phyloP scores from a whole-genome alignment of 768 basidiomycete species.

The Kwoniella newhampshirensis region DNA sequence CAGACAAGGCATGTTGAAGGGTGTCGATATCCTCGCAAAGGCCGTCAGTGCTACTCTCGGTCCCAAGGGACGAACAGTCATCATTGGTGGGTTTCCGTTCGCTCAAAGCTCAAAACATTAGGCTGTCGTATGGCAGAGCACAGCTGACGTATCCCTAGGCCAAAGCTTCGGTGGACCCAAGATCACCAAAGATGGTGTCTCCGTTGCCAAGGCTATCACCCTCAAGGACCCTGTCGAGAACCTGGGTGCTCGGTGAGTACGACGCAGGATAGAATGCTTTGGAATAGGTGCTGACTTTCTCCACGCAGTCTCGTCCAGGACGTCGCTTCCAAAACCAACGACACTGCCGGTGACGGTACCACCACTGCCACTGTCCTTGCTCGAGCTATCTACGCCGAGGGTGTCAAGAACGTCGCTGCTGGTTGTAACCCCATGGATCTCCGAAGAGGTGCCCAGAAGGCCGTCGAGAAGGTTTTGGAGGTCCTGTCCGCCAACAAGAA shows the following conservation, averaged over 20 bases:
- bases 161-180: conserved; percentile 61
- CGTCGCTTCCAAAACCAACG: conserved; percentile 94
- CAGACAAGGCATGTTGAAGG: conserved; percentile 86
- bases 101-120: too few relatives aligned
- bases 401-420: conserved; percentile 98
- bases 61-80: conserved; percentile 98
- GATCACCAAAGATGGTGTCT: conserved; percentile 98
- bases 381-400: conserved; percentile 95
- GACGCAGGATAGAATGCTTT: neutral
- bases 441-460: conserved; percentile 93
- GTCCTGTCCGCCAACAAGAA: conserved; percentile 85
- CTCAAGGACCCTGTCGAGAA: conserved; percentile 99
- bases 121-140: neutral
- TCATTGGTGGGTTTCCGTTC: conserved; percentile 69
- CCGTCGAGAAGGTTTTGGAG: conserved; percentile 90
- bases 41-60: conserved; percentile 95
- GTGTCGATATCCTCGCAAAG: conserved; percentile 94
- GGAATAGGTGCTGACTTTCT: neutral
- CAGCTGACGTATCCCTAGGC: conserved; percentile 19
- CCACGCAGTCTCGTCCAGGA: conserved; percentile 78
- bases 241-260: conserved; percentile 85
- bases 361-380: conserved; percentile 97
- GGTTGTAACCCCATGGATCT: conserved; percentile 99
- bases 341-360: conserved; percentile 94
- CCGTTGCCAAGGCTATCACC: conserved; percentile 90